Base-by-base conservation (phyloP, 2,329 filamentous ascomycete species). In the Fusarium ambrosium region DNA sequence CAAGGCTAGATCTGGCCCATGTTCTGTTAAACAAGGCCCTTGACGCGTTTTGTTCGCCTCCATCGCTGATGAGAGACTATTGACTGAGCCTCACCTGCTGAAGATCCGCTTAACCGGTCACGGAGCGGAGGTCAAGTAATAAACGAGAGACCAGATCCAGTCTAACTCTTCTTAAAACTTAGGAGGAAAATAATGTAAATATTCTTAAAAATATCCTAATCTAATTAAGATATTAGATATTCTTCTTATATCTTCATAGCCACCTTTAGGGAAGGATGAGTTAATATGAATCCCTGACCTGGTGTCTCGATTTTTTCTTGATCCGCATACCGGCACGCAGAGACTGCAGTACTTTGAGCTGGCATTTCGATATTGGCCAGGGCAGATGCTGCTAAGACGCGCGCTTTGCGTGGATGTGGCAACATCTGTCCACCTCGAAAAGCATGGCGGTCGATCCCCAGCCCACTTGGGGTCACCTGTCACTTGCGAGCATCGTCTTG, bases 391-490 rank as follows among this genome's bases (percentile, higher is more conserved):
- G 39, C 60, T 34, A 10, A 63, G 59, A 32, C 27, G 59, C 24
- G 51, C 22, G 51, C 64, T 48, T 75, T 65, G 68, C 68, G 65
- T 71, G 66, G 66, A 79, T 75, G 77, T 78, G 77, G 77, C 77
- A 67, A 79, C 66, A 14, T 69, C 62, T 68, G 58, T 61, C 67
- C 72, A 64, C 68, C 51, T 74, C 51, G 70, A 22, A 75, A 66
- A 63, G 34, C 72, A 66, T 64, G 65, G 45, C 56, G 66, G 76
- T 69, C 73, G 77, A 78, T 78, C 77, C 77, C 63, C 73, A 68
- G 59, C 76, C 74, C 22, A 45, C 70, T 73, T 70, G n/a, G 43
- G 73, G 67, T 71, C 48, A 64, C 58, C 59, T 71, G 69, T 71
- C 76, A 74, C 59, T 62, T 32, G 29, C 29, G 58, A 37, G 56